Base-by-base conservation (phyloP, 352 stramenopile genomes). In the Labyrinthula sp. region DNA sequence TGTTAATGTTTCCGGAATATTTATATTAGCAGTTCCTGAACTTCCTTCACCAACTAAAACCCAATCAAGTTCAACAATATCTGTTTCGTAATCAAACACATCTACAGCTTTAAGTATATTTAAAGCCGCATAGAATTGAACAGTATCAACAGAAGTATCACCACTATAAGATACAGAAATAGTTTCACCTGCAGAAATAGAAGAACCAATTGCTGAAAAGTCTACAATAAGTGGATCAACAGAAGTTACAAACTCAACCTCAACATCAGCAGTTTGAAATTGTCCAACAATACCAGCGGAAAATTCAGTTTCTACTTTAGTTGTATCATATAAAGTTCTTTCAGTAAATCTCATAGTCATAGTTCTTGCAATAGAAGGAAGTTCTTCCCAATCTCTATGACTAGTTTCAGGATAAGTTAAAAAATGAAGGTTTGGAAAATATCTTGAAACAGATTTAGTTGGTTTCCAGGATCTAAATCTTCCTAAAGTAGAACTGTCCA, bases 371-470 rank as follows among this genome's bases (percentile, higher is more conserved):
- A 25, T 9, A 14, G 43, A 21, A 7, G 43, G 43, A 12, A 52
- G 34, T 14, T 52, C 43, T 12, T 33, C 12, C 15, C 29, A n/a
- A 10, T 9, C 15, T 7, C 21, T 30, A 12, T 17, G 18, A 12
- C 12, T 15, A 33, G 28, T 33, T 30, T 48, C 33, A 12, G 12
- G 14, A 36, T 49, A 48, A 14, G 47, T 15, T 14, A 35, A 38
- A 33, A 23, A 52, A 28, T 47, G 33, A 4, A 52, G 28, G 43
- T 25, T 52, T 15, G 43, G 43, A 34, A 52, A 52, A 35, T 47
- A 52, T 12, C 43, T 23, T 0, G 20, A 9, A 14, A n/a, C 33
- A 12, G 18, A 39, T 8, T 12, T 7, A 12, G 28, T 33, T 5
- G 43, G 43, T 14, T 52, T 28, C 43, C 43, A 52, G 7, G 34